Percentiles rank a stretch among this genome's conserved stretches.
Evolutionary conservation across 176 grass and related monocot species (phyloP).

Genomic region (Aegilops umbellulata): DNA sequence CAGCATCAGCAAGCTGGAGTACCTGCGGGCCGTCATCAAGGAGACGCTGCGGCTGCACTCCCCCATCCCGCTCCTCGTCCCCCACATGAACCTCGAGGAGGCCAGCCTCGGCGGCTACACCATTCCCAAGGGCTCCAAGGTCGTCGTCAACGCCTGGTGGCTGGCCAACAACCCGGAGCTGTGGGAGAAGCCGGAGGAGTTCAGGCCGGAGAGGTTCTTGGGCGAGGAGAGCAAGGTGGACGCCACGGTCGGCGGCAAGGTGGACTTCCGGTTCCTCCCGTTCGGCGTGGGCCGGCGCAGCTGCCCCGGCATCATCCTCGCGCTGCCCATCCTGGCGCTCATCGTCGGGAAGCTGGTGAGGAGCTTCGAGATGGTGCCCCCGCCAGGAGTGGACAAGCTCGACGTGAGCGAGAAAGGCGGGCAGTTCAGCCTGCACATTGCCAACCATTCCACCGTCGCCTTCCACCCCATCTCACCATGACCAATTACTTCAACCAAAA

Average conservation of each 20-base stretch:
- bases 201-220: conserved; percentile 65
- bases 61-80: conserved; percentile 84
- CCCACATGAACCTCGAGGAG: conserved; percentile 91
- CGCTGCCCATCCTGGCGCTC: conserved; percentile 74
- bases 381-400: conserved; percentile 47
- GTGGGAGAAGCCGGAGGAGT: conserved; percentile 82
- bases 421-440: conserved; percentile 78
- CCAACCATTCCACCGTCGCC: conserved; percentile 56
- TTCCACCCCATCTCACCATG: conserved; percentile 27
- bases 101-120: conserved; percentile 61
- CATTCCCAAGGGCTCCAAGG: conserved; percentile 78
- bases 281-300: conserved; percentile 69
- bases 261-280: conserved; percentile 77
- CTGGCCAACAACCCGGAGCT: conserved; percentile 68
- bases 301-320: conserved; percentile 79
- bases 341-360: conserved; percentile 61
- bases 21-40: conserved; percentile 72
- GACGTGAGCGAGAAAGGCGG: conserved; percentile 47
- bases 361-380: conserved; percentile 66
- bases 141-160: conserved; percentile 88
- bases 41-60: conserved; percentile 81
- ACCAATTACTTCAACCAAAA: background rate
- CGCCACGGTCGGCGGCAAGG: conserved; percentile 40
- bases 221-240: conserved; percentile 64
- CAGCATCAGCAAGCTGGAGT: conserved; percentile 50